These are phyloP conservation scores for Penicillium antarcticum DNA, from an alignment of 495 filamentous ascomycete genomes.

Conservation along the genomic window DNA sequence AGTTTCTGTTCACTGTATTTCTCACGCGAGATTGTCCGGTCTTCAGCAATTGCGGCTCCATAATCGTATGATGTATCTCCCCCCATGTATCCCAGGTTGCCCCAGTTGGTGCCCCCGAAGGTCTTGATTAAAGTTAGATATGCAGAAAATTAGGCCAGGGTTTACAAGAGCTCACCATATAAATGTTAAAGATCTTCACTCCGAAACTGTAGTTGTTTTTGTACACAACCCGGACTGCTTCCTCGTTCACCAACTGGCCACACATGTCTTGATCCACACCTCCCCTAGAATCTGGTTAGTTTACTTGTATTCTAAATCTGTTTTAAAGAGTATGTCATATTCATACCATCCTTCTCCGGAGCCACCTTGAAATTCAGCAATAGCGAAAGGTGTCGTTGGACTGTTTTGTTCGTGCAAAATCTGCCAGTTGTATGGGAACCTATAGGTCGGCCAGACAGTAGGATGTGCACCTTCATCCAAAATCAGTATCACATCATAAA, in stretches of 20 bases:
- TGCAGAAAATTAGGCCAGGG: background rate
- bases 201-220: conserved; percentile 68
- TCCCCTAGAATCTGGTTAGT: conserved; percentile 43
- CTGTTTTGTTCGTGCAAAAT: conserved; percentile 48
- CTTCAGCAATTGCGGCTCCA: conserved; percentile 59
- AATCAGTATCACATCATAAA: background rate
- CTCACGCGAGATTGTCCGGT: conserved; percentile 56
- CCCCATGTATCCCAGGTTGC: conserved; percentile 65
- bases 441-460: conserved; percentile 39
- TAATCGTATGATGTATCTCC: conserved; percentile 71
- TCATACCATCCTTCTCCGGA: conserved; percentile 10
- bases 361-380: conserved; percentile 46
- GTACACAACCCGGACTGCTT: conserved; percentile 69
- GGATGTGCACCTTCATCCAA: conserved; percentile 29
- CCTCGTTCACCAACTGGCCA: conserved; percentile 51
- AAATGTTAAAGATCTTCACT: conserved; percentile 55
- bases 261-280: conserved; percentile 60
- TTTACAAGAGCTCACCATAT: conserved; percentile 49
- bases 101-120: conserved; percentile 72
- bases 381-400: conserved; percentile 58
- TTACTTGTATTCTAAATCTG: background rate
- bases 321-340: background rate
- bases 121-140: conserved; percentile 30
- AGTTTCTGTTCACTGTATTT: conserved; percentile 74
- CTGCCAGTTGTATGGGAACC: conserved; percentile 39